Conservation (phyloP, 139 green algal genomes). For the Chlamydomonas sp. region DNA sequence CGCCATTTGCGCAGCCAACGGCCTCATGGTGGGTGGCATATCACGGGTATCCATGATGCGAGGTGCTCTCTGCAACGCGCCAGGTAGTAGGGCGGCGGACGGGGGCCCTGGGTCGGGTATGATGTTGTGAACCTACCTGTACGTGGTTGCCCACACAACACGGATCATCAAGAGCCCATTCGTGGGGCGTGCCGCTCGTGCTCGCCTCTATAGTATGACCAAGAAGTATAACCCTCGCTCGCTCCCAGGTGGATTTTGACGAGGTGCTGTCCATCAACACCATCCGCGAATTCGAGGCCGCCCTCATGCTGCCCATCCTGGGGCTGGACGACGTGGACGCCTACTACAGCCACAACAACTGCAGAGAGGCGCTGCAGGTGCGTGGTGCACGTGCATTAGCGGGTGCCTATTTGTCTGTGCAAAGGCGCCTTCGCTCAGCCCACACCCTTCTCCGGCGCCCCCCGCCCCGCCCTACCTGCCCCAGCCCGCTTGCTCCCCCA, state of each 20-base stretch:
- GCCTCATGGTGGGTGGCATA: conserved; percentile 5
- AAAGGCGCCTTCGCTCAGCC: not conserved
- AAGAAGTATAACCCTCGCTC: not conserved
- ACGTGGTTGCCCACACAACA: too few species aligned
- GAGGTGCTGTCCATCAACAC: conserved; percentile 32
- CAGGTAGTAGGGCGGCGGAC: too few species aligned
- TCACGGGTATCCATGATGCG: too few species aligned
- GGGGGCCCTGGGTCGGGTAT: too few species aligned
- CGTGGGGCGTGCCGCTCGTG: too few species aligned
- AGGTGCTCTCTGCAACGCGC: too few species aligned
- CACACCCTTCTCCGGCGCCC: not conserved
- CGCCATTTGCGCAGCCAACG: conserved; percentile 26
- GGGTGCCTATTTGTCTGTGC: not conserved
- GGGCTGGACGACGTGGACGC: not conserved
- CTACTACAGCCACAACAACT: conserved; percentile 35
- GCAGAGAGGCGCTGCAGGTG: conserved; percentile 10
- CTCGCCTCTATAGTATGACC: not conserved
- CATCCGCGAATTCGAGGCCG: conserved; percentile 23
- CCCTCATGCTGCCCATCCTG: conserved; percentile 35
- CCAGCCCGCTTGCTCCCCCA: not conserved
- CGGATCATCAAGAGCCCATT: too few species aligned
- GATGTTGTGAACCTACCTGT: too few species aligned
- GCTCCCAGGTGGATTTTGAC: conserved; percentile 21
- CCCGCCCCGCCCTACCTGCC: not conserved
- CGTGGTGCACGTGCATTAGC: not conserved